Conservation (phyloP, 2,329 filamentous ascomycete species). For the Sphaerostilbella broomeana region DNA sequence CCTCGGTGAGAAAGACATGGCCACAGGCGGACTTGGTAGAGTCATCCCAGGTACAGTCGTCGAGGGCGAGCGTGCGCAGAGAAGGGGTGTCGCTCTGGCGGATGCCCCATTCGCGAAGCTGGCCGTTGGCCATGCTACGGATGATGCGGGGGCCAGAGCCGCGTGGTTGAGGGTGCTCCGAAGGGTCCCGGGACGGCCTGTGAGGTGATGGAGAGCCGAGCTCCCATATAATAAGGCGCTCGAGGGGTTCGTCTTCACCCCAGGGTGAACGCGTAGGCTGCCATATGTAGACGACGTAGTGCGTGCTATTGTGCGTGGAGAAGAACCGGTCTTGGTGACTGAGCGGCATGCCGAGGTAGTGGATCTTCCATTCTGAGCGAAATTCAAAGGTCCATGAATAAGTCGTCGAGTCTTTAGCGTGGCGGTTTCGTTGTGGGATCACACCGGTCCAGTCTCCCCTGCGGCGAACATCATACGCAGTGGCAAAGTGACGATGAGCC, state of each 20-base stretch:
- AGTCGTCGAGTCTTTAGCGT: not conserved
- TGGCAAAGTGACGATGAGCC: constrained; percentile 53
- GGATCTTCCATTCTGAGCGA: constrained; percentile 55
- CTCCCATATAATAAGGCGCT: constrained; percentile 54
- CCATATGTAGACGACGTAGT: constrained; percentile 58
- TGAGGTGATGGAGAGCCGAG: constrained; percentile 44
- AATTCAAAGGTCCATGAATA: constrained; percentile 38
- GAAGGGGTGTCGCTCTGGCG: constrained; percentile 45
- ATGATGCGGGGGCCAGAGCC: constrained; percentile 37
- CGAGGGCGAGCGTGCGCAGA: constrained; percentile 45
- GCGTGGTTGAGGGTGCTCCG: constrained; percentile 31
- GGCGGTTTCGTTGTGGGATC: not conserved
- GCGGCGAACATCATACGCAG: constrained; percentile 45
- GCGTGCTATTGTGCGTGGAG: constrained; percentile 50
- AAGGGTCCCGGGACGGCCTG: constrained; percentile 44
- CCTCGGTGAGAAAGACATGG: constrained; percentile 50
- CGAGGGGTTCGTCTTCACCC: constrained; percentile 50
- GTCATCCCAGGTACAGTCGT: constrained; percentile 33
- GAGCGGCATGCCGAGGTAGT: constrained; percentile 49
- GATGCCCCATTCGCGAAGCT: constrained; percentile 47
- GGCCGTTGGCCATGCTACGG: constrained; percentile 41
- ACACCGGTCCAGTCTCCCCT: constrained; percentile 1
- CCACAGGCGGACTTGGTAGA: constrained; percentile 21
- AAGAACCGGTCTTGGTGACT: constrained; percentile 55
- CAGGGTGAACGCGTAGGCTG: constrained; percentile 50